phyloP scores from a whole-genome alignment of 768 basidiomycete species.

The Sarcomyxa edulis region DNA sequence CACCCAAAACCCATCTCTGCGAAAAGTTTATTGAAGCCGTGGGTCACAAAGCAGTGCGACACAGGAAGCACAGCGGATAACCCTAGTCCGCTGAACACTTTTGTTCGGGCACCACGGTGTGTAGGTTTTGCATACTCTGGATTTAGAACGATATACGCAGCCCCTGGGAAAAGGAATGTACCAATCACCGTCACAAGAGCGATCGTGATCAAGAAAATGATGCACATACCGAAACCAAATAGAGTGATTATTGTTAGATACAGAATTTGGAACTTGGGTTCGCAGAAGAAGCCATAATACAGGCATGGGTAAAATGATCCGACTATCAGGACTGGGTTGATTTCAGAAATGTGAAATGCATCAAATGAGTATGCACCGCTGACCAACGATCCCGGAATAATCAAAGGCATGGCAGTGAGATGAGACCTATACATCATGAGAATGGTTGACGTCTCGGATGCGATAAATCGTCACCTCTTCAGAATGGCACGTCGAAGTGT shows the following conservation, averaged over 20 bases:
- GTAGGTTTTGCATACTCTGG: constrained; percentile 74
- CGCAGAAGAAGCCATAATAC: constrained; percentile 76
- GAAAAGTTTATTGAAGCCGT: constrained; percentile 52
- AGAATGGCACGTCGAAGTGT: constrained; percentile 72
- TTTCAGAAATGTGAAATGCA: constrained; percentile 2
- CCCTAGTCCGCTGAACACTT: constrained; percentile 76
- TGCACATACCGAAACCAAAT: constrained; percentile 52
- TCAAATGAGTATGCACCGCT: constrained; percentile 7
- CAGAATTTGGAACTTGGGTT: constrained; percentile 43
- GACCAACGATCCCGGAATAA: constrained; percentile 70
- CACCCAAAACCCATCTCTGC: constrained; percentile 67
- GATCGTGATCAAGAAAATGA: constrained; percentile 8
- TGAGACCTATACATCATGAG: constrained; percentile 38
- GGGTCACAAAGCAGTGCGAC: constrained; percentile 52
- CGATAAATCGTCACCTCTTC: constrained; percentile 56
- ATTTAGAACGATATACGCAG: constrained; percentile 71
- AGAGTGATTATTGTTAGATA: constrained; percentile 49
- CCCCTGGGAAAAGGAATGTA: constrained; percentile 36
- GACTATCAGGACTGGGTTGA: constrained; percentile 46
- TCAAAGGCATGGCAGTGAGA: constrained; percentile 61
- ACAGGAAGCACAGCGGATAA: constrained; percentile 65
- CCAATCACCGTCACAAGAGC: constrained; percentile 15
- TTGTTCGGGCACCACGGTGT: constrained; percentile 71
- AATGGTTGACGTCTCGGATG: neutral
- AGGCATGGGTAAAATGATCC: constrained; percentile 77